These are phyloP conservation scores for Chenopodium formosanum DNA, from an alignment of 148 eudicot species.

Conservation along the genomic window DNA sequence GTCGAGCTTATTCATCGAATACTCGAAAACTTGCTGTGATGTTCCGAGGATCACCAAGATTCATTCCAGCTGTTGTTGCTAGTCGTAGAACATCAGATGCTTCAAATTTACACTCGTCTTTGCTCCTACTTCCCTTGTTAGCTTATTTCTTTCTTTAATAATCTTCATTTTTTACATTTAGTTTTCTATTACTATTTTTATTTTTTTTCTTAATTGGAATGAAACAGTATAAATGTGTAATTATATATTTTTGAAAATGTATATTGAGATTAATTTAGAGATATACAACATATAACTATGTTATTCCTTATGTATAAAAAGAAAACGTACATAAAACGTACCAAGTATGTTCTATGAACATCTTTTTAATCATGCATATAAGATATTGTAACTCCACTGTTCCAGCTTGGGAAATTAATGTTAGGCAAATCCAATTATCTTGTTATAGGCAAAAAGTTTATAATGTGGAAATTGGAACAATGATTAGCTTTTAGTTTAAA, in stretches of 20 bases:
- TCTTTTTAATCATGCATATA: too few species aligned
- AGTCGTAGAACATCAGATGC: constrained; percentile 17
- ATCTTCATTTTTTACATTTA: neutral
- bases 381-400: too few species aligned
- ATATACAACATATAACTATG: too few species aligned
- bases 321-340: too few species aligned
- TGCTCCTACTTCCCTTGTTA: constrained; percentile 7
- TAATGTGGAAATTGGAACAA: neutral
- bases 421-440: too few species aligned
- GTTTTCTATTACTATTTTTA: too few species aligned
- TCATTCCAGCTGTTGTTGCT: constrained; percentile 7
- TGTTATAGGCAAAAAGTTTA: neutral
- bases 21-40: neutral
- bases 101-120: neutral
- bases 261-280: too few species aligned
- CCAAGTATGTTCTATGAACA: too few species aligned
- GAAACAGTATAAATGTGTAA: neutral
- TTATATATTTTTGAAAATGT: too few species aligned
- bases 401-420: too few species aligned
- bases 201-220: neutral
- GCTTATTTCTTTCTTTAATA: constrained; percentile 5
- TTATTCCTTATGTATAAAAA: too few species aligned
- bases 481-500: too few species aligned
- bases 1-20: neutral
- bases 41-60: neutral